These are phyloP conservation scores for Dactylellina leptospora DNA, from an alignment of 2,329 filamentous ascomycete species.

Conservation along the genomic window DNA sequence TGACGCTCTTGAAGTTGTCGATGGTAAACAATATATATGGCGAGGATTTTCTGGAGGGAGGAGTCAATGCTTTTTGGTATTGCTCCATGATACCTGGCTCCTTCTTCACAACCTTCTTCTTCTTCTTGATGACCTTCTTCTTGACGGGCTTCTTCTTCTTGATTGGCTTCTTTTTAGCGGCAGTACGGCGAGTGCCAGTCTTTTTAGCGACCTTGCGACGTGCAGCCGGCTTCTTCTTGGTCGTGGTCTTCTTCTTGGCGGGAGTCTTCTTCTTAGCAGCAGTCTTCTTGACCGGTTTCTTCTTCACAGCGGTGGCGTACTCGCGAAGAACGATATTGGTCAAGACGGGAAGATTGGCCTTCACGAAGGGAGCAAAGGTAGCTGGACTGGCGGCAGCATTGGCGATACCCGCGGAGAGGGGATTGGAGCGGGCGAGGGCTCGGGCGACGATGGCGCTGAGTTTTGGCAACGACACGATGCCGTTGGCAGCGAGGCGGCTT, in stretches of 20 bases:
- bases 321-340: conserved; percentile 40
- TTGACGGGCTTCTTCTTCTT: conserved; percentile 43
- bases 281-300: conserved; percentile 13
- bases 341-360: conserved; percentile 45
- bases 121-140: conserved; percentile 17
- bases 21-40: conserved; percentile 25
- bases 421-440: conserved; percentile 45
- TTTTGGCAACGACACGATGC: conserved; percentile 43
- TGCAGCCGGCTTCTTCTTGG: conserved; percentile 24
- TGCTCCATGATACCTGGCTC: conserved; percentile 19
- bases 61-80: conserved; percentile 23
- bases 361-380: conserved; percentile 48
- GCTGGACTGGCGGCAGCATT: conserved; percentile 34
- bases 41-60: conserved; percentile 7
- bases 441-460: conserved; percentile 40
- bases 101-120: conserved; percentile 25
- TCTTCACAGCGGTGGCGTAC: conserved; percentile 44
- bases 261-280: conserved; percentile 20
- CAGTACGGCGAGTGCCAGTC: conserved; percentile 40
- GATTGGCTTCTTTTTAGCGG: conserved; percentile 22
- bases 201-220: conserved; percentile 39
- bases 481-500: conserved; percentile 42
- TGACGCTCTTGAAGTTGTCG: conserved; percentile 2
- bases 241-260: conserved; percentile 11
- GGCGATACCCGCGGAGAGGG: conserved; percentile 38